Evolutionary conservation across 1,139 yeast genomes (phyloP).

Genomic region (Lodderomyces parapsilosis): DNA sequence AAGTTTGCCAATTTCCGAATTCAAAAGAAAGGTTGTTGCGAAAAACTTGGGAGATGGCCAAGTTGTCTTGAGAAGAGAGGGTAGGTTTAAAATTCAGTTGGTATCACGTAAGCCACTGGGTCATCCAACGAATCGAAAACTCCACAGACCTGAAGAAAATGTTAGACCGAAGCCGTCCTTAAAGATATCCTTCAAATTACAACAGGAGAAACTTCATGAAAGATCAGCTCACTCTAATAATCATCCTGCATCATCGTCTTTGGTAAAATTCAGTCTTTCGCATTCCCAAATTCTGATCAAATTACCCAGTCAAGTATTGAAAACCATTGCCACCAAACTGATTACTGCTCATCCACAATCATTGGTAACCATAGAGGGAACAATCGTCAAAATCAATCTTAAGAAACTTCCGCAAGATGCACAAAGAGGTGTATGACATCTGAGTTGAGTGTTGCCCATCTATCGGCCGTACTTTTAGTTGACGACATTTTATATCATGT

Average conservation of each 20-base stretch:
- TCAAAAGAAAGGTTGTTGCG: conserved; percentile 60
- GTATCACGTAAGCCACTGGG: conserved; percentile 19
- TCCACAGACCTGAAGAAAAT: conserved; percentile 2
- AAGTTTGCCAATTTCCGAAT: conserved; percentile 46
- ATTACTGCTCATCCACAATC: conserved; percentile 1
- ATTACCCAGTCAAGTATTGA: conserved; percentile 1
- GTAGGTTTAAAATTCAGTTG: conserved; percentile 45
- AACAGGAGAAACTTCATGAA: background rate
- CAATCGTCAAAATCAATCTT: conserved; percentile 8
- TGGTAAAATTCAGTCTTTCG: conserved; percentile 9
- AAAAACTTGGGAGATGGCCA: conserved; percentile 48
- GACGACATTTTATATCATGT: background rate
- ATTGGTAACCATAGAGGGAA: conserved; percentile 13
- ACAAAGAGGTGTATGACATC: background rate
- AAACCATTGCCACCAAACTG: background rate
- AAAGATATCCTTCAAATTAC: conserved; percentile 16
- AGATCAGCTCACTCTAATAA: background rate
- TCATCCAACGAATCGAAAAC: conserved; percentile 9
- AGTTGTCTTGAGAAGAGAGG: conserved; percentile 43
- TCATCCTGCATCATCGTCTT: conserved; percentile 2
- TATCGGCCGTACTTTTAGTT: background rate
- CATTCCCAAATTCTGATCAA: conserved; percentile 8
- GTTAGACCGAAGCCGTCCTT: conserved; percentile 12
- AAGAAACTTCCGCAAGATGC: background rate
- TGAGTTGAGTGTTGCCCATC: background rate